Base-by-base conservation (phyloP, 2,329 filamentous ascomycete genomes). In the Tricladium varicosporioides region DNA sequence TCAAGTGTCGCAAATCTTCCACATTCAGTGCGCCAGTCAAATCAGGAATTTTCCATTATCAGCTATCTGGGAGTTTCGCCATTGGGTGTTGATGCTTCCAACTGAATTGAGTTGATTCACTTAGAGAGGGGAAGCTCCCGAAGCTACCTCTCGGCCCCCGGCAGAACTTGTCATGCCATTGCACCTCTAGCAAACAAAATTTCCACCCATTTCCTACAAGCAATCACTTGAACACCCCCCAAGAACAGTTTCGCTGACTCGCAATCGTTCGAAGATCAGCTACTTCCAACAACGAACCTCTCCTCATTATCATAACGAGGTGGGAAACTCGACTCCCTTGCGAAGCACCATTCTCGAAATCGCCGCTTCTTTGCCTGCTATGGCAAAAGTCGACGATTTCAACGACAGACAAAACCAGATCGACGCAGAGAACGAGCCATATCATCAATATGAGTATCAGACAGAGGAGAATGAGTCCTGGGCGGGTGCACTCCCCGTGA, bases 401-500 rank as follows among this genome's bases (percentile, higher is more conserved):
- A 81, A 86, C 80, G 84, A 87, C 74, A 83, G 83, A 83, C 77
- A 86, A 74, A 81, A 73, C 73, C 79, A 84, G 66, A 74, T 81
- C 68, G 83, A 85, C 66, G 80, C 82, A 65, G 78, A 84, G 71
- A 77, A 80, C 66, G 79, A 84, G 67, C 72, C 77, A 71, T 86
- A 86, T 71, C 78, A 81, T 71, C 83, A 81, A 51, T 97, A 93
- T 85, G 86, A 91, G 74, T 97, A 94, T 76, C 87, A 94, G 75
- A 87, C 86, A 60, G 87, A 92, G 74, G 91, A 92, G 79, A 91
- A 92, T 73, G 75, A 71, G 74, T 93, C 91, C 66, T 95, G 94
- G 94, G 94, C 93, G 69, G 91, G 92, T 71, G 89, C 93, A 72
- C 84, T 99, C 69, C 94, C 94, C 71, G 85, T 95, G 83, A 96